Evolutionary conservation across 208 protist species (phyloP).

Genomic region (Wallacemonas rigidus): DNA sequence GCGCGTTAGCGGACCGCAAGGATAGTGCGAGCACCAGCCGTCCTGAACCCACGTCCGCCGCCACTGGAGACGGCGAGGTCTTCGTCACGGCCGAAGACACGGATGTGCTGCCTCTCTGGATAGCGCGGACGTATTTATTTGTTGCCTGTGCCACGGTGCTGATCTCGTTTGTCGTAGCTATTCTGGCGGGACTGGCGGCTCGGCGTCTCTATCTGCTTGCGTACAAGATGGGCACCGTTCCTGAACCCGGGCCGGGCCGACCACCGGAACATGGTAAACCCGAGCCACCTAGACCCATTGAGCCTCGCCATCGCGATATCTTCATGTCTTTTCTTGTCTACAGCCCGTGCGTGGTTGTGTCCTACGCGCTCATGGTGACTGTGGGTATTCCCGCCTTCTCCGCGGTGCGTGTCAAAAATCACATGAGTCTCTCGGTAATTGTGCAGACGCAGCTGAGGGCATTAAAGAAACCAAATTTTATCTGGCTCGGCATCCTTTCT

Average conservation of each 20-base stretch:
- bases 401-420: background rate
- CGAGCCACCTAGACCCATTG: background rate
- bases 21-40: background rate
- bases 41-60: background rate
- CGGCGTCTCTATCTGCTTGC: slow-evolving; percentile 2
- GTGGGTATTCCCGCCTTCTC: slow-evolving; percentile 5
- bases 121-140: background rate
- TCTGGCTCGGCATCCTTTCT: slow-evolving; percentile 8
- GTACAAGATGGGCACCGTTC: slow-evolving; percentile 6
- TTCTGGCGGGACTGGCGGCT: background rate
- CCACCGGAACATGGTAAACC: too few species aligned
- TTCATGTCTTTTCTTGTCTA: slow-evolving; percentile 15
- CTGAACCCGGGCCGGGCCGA: too few species aligned
- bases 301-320: slow-evolving; percentile 12
- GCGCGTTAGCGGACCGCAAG: background rate
- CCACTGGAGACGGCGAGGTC: background rate
- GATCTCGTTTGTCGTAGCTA: background rate
- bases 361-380: slow-evolving; percentile 6
- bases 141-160: background rate
- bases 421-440: background rate
- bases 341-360: slow-evolving; percentile 7
- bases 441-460: background rate
- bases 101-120: background rate
- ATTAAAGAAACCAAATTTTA: background rate
- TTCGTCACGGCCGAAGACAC: slow-evolving; percentile 1